A percentile compares a stretch with the other conserved stretches of the same genome.
Evolutionary conservation across 2,329 filamentous ascomycete genomes (phyloP).

Genomic region (Diplodia scrobiculata): DNA sequence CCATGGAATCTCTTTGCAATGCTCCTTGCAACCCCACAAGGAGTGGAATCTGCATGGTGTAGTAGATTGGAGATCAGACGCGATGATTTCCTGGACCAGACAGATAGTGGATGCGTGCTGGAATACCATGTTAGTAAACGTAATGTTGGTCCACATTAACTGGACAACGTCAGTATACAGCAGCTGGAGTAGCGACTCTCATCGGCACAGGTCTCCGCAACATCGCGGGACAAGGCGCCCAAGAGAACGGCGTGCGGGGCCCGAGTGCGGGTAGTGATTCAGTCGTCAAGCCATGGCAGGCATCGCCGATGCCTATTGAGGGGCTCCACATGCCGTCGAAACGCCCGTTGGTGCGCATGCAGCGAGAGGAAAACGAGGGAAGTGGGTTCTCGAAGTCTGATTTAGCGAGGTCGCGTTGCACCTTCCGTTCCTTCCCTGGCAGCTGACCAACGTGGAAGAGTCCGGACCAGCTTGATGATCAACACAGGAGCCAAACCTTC

Average conservation of each 20-base stretch:
- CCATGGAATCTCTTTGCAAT: not conserved
- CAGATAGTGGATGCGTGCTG: not conserved
- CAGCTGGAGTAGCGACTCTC: not conserved
- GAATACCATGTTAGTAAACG: not conserved
- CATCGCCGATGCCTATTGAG: not conserved
- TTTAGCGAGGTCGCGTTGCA: conserved; percentile 4
- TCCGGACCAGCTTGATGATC: not conserved
- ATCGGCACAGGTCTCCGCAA: not conserved
- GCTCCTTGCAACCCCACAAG: not conserved
- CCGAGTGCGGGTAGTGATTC: not conserved
- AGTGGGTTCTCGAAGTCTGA: not conserved
- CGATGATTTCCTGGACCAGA: not conserved
- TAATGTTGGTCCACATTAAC: not conserved
- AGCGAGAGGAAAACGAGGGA: not conserved
- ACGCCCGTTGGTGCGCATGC: not conserved
- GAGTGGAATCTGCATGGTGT: not conserved
- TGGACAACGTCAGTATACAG: not conserved
- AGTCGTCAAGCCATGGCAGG: not conserved
- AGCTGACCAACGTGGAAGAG: not conserved
- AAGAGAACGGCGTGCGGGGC: not conserved
- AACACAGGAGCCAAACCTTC: not conserved
- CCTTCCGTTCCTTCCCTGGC: not conserved
- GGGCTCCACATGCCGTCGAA: not conserved
- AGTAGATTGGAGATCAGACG: not conserved
- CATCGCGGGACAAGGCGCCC: not conserved